These are phyloP conservation scores for Candida neerlandica DNA, from an alignment of 1,139 yeast species.

Conservation along the genomic window DNA sequence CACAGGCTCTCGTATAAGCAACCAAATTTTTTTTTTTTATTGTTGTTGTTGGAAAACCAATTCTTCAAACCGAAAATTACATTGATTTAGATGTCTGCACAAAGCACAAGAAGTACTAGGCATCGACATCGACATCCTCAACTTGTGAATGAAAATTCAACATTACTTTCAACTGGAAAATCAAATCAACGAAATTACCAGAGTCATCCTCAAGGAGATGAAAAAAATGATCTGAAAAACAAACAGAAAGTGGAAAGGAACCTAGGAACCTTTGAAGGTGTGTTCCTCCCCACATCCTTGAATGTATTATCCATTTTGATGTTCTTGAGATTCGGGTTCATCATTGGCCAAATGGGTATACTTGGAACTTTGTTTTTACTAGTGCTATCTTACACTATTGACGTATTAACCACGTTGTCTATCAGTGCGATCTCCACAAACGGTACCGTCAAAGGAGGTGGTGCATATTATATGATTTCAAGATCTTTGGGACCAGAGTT, in stretches of 20 bases:
- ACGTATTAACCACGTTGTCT: conserved; percentile 69
- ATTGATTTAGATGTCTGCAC: background rate
- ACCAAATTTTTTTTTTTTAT: background rate
- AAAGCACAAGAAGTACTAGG: background rate
- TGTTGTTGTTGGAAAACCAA: background rate
- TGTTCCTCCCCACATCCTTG: conserved; percentile 72
- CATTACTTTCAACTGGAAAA: conserved; percentile 8
- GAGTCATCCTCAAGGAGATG: conserved; percentile 3
- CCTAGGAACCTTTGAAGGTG: conserved; percentile 76
- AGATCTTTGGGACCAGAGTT: conserved; percentile 81
- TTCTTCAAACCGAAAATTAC: background rate
- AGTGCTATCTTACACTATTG: conserved; percentile 63
- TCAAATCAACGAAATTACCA: background rate
- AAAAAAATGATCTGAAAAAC: background rate
- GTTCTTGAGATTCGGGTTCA: conserved; percentile 80
- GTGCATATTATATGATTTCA: conserved; percentile 82
- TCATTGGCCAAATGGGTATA: conserved; percentile 77
- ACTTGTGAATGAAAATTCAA: conserved; percentile 10
- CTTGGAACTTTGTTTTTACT: conserved; percentile 61
- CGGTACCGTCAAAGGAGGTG: conserved; percentile 84
- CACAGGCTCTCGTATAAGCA: background rate
- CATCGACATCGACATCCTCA: background rate
- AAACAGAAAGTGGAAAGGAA: conserved; percentile 30
- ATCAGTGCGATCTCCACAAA: conserved; percentile 80
- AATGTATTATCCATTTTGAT: conserved; percentile 78